A percentile compares a stretch with the other conserved stretches of the same genome.
Conservation (phyloP, 1,284 basidiomycete genomes). For the Xerocomus amazonicus region DNA sequence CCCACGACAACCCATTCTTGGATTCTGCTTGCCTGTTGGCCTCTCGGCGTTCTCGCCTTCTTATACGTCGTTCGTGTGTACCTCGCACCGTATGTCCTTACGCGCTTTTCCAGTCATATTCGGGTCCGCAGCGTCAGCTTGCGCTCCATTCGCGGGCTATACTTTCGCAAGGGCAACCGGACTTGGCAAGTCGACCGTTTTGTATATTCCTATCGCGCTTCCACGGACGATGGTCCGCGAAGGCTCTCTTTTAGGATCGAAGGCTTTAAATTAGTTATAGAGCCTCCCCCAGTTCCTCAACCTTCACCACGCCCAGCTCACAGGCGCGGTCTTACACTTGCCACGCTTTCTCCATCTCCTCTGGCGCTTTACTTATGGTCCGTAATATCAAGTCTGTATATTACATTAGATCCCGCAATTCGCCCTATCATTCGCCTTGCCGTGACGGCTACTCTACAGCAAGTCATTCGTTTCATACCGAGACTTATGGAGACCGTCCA, state of each 20-base stretch:
- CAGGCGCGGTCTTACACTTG: slow-evolving; percentile 45
- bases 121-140: slow-evolving; percentile 68
- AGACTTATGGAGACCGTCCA: slow-evolving; percentile 60
- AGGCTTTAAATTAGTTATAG: slow-evolving; percentile 54
- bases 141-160: slow-evolving; percentile 71
- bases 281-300: slow-evolving; percentile 25
- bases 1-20: slow-evolving; percentile 27
- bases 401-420: slow-evolving; percentile 52
- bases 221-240: slow-evolving; percentile 42
- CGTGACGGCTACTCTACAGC: slow-evolving; percentile 52
- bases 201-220: slow-evolving; percentile 52
- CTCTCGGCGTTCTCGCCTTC: slow-evolving; percentile 43
- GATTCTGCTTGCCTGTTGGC: slow-evolving; percentile 30
- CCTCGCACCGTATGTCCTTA: slow-evolving; percentile 59
- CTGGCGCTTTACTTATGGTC: slow-evolving; percentile 49
- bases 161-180: slow-evolving; percentile 52
- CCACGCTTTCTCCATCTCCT: slow-evolving; percentile 54
- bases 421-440: slow-evolving; percentile 57
- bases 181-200: slow-evolving; percentile 64
- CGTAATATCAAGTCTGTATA: slow-evolving; percentile 41
- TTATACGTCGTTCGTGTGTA: slow-evolving; percentile 60
- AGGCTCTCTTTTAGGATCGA: slow-evolving; percentile 59
- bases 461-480: slow-evolving; percentile 61
- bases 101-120: slow-evolving; percentile 55
- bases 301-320: slow-evolving; percentile 29